Evolutionary conservation across 306 rosid species (phyloP).

Genomic region (Pyrus pyrifolia): DNA sequence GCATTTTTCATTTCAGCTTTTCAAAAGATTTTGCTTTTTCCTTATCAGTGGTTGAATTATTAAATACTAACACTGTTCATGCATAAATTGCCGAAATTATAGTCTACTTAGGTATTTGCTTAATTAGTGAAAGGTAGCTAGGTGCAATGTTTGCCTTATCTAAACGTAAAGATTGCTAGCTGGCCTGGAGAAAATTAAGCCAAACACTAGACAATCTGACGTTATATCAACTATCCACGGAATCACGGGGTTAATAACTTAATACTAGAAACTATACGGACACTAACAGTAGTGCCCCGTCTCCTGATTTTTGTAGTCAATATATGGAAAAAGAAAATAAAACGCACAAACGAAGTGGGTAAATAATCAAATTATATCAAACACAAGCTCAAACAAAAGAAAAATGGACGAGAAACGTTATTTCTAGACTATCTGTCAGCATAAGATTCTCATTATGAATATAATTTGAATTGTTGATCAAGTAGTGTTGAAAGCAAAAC

Average conservation of each 20-base stretch:
- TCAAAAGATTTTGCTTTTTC: background rate
- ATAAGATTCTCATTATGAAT: background rate
- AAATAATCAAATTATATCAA: background rate
- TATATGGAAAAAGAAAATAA: background rate
- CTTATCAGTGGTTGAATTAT: background rate
- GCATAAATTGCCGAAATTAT: background rate
- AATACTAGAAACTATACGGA: background rate
- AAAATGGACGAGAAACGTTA: background rate
- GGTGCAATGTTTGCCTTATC: constrained; percentile 1
- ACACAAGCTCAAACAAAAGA: background rate
- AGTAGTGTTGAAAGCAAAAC: too few relatives aligned
- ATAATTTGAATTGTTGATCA: background rate
- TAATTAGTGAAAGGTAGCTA: too few relatives aligned
- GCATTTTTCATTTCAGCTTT: constrained; percentile 6
- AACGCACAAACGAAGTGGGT: background rate
- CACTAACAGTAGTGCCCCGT: background rate
- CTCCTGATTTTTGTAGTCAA: background rate
- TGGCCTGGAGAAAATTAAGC: background rate
- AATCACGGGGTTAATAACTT: background rate
- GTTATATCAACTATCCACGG: background rate
- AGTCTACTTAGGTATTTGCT: background rate
- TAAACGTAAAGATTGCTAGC: background rate
- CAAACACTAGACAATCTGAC: background rate
- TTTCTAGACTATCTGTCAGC: background rate
- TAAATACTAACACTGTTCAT: constrained; percentile 5